A percentile compares a stretch with the other conserved stretches of the same genome.
phyloP scores from a whole-genome alignment of 345 rosid species.

The Bruguiera gymnorhiza region DNA sequence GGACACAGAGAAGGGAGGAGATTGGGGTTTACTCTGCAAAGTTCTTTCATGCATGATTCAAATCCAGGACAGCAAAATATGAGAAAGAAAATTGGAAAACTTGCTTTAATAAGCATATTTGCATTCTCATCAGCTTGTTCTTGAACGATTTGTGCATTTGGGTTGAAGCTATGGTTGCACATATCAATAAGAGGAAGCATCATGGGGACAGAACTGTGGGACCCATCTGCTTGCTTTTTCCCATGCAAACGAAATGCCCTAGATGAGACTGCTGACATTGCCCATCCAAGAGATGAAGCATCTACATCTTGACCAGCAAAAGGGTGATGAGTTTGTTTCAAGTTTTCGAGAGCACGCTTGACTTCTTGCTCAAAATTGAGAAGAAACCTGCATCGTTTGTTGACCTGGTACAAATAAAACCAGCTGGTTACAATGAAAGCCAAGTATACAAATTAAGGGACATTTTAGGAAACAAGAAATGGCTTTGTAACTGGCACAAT shows the following conservation, averaged over 20 bases:
- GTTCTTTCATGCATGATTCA: background rate
- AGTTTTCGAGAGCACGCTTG: conserved; percentile 34
- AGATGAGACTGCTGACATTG: conserved; percentile 91
- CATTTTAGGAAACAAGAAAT: conserved; percentile 4
- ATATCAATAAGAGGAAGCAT: conserved; percentile 96
- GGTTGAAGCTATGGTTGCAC: conserved; percentile 89
- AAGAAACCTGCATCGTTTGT: conserved; percentile 85
- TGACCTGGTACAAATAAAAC: conserved; percentile 45
- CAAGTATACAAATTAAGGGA: conserved; percentile 1
- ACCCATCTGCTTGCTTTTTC: conserved; percentile 47
- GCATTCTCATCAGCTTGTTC: conserved; percentile 45
- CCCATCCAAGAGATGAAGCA: conserved; percentile 89
- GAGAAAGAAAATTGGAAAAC: conserved; percentile 9
- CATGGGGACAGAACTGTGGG: conserved; percentile 51
- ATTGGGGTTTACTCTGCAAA: background rate
- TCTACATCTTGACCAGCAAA: conserved; percentile 66
- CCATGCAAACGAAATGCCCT: conserved; percentile 79
- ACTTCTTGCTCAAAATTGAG: conserved; percentile 72
- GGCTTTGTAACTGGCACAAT: background rate
- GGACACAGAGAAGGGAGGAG: conserved; percentile 3
- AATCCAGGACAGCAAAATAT: background rate
- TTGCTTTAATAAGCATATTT: conserved; percentile 59
- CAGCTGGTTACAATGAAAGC: conserved; percentile 11
- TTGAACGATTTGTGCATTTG: conserved; percentile 75
- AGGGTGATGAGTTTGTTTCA: conserved; percentile 54